Evolutionary conservation across 2,329 filamentous ascomycete genomes (phyloP).

Genomic region (Blastomyces silverae): DNA sequence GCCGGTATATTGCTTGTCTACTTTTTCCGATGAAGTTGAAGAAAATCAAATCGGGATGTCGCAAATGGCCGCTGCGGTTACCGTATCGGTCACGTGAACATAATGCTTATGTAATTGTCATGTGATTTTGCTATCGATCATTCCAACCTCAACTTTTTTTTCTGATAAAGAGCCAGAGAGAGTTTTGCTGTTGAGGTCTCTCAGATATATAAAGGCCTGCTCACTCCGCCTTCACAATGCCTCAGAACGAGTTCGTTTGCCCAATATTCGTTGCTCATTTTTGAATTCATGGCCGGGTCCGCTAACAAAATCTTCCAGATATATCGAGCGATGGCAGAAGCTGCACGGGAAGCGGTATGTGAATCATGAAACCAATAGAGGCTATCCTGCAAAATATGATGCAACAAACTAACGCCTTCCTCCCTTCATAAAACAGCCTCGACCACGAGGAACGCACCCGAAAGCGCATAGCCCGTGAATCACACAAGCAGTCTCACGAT

Average conservation of each 20-base stretch:
- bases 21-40: constrained; percentile 22
- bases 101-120: constrained; percentile 5
- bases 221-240: constrained; percentile 22
- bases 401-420: constrained; percentile 25
- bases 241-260: constrained; percentile 42
- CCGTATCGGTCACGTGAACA: constrained; percentile 31
- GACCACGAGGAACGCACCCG: constrained; percentile 84
- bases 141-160: constrained; percentile 17
- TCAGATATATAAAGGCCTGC: constrained; percentile 1
- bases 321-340: constrained; percentile 73
- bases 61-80: constrained; percentile 26
- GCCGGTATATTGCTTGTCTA: constrained; percentile 7
- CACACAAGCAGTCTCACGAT: constrained; percentile 78
- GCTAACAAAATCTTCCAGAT: constrained; percentile 30
- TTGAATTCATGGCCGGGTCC: constrained; percentile 14
- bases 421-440: constrained; percentile 44
- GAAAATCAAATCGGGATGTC: constrained; percentile 31
- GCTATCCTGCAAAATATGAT: neutral
- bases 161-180: neutral
- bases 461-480: constrained; percentile 81
- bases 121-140: constrained; percentile 10
- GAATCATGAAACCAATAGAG: neutral
- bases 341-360: constrained; percentile 48
- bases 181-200: neutral
- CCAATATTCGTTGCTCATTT: constrained; percentile 15